Conservation (phyloP, 1,139 yeast species). For the Debaryomyces sp. region DNA sequence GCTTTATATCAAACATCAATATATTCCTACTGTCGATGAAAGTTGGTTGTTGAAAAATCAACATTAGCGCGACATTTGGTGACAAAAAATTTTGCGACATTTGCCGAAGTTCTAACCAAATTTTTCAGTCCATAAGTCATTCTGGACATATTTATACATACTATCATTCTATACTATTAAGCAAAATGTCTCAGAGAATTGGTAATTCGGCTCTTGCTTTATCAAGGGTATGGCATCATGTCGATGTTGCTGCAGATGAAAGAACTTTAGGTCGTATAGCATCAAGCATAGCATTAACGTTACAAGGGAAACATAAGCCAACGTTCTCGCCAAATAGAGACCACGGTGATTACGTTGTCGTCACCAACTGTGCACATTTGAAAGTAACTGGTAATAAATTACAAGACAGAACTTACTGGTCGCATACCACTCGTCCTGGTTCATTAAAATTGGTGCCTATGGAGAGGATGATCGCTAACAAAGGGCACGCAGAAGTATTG, state of each 20-base stretch:
- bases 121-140: conserved; percentile 6
- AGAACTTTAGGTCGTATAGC: conserved; percentile 94
- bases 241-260: conserved; percentile 81
- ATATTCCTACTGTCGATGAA: background rate
- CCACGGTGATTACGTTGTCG: conserved; percentile 96
- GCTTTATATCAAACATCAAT: background rate
- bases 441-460: conserved; percentile 81
- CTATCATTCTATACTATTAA: background rate
- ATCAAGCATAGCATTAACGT: conserved; percentile 78
- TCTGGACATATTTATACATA: background rate
- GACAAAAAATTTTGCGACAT: conserved; percentile 10
- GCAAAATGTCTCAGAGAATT: conserved; percentile 55
- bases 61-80: conserved; percentile 2
- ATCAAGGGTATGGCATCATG: conserved; percentile 94
- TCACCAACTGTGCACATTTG: conserved; percentile 84
- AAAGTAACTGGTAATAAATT: conserved; percentile 84
- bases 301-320: conserved; percentile 97
- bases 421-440: conserved; percentile 91
- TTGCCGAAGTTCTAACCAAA: conserved; percentile 7
- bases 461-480: conserved; percentile 74
- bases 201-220: conserved; percentile 72
- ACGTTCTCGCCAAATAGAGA: conserved; percentile 74
- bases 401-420: conserved; percentile 83
- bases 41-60: conserved; percentile 4
- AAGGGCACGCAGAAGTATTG: conserved; percentile 84